Percentiles rank a stretch among this genome's conserved stretches.
phyloP scores from a whole-genome alignment of 208 protist genomes.

The Trypanosoma melophagium region DNA sequence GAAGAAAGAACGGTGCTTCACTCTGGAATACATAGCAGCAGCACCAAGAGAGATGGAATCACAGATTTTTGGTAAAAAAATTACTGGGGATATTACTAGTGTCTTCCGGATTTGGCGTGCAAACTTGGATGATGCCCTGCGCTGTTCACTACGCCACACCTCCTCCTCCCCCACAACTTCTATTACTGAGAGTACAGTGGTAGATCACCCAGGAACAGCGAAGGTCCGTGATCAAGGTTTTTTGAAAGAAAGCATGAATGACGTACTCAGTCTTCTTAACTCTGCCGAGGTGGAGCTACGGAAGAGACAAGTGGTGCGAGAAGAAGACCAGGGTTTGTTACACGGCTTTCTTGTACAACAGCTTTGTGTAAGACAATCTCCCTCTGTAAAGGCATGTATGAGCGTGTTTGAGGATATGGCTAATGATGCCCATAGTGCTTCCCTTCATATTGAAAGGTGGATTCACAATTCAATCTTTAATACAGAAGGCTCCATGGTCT shows the following conservation, averaged over 20 bases:
- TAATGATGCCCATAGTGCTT: background rate
- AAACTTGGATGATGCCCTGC: conserved; percentile 3
- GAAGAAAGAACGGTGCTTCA: conserved; percentile 6
- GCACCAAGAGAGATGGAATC: background rate
- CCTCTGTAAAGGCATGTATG: conserved; percentile 18
- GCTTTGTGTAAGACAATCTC: conserved; percentile 14
- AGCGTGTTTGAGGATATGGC: background rate
- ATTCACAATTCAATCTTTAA: conserved; percentile 5
- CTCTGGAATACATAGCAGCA: conserved; percentile 21
- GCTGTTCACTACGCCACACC: background rate
- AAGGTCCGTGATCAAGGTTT: background rate
- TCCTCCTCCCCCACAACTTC: background rate
- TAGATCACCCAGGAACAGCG: background rate
- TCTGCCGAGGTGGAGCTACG: conserved; percentile 1
- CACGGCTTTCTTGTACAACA: conserved; percentile 7
- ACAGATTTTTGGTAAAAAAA: background rate
- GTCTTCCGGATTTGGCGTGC: conserved; percentile 25
- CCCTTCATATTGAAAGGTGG: background rate
- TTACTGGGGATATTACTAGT: conserved; percentile 15
- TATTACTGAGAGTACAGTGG: background rate
- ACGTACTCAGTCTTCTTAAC: conserved; percentile 3
- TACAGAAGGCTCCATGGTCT: conserved; percentile 7
- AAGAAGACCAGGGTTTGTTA: background rate
- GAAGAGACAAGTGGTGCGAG: background rate
- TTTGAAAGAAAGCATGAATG: background rate